Conservation (phyloP, 1,284 basidiomycete species). For the Termitomyces sp. region DNA sequence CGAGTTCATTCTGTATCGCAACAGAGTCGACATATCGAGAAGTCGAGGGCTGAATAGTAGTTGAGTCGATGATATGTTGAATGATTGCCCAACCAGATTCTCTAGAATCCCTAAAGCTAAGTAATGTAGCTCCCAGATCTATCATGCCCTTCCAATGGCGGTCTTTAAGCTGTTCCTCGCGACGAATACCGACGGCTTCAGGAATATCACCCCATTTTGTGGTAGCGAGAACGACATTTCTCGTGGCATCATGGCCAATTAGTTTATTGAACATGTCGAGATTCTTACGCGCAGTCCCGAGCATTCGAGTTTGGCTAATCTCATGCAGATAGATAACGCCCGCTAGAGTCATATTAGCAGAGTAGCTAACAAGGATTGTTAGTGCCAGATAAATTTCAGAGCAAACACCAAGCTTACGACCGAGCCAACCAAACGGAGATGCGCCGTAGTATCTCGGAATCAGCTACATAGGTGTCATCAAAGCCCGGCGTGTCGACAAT, state of each 20-base stretch:
- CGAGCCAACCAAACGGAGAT: constrained; percentile 13
- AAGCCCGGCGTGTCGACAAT: constrained; percentile 13
- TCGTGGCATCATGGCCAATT: constrained; percentile 8
- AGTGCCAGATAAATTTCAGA: background rate
- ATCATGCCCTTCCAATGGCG: constrained; percentile 21
- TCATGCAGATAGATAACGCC: constrained; percentile 16
- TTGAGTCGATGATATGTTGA: constrained; percentile 4
- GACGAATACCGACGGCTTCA: constrained; percentile 11
- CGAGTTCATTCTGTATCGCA: constrained; percentile 21
- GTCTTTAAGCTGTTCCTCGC: constrained; percentile 16
- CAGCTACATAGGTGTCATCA: constrained; percentile 11
- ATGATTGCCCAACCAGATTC: constrained; percentile 18
- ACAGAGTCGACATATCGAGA: constrained; percentile 7
- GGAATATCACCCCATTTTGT: constrained; percentile 16
- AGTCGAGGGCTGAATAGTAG: background rate
- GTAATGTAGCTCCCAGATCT: constrained; percentile 13
- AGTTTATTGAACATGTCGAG: constrained; percentile 16
- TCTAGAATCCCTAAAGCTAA: constrained; percentile 9
- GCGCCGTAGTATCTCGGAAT: constrained; percentile 11
- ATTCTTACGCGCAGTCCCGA: constrained; percentile 14
- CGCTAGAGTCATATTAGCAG: constrained; percentile 12
- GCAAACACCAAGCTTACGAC: constrained; percentile 1
- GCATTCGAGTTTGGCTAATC: constrained; percentile 14
- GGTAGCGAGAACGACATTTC: constrained; percentile 12
- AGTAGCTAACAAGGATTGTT: constrained; percentile 5